Percentiles rank a stretch among this genome's conserved stretches.
These are phyloP conservation scores for Trichosporon sp. DNA, from an alignment of 1,284 basidiomycete species.

Conservation along the genomic window DNA sequence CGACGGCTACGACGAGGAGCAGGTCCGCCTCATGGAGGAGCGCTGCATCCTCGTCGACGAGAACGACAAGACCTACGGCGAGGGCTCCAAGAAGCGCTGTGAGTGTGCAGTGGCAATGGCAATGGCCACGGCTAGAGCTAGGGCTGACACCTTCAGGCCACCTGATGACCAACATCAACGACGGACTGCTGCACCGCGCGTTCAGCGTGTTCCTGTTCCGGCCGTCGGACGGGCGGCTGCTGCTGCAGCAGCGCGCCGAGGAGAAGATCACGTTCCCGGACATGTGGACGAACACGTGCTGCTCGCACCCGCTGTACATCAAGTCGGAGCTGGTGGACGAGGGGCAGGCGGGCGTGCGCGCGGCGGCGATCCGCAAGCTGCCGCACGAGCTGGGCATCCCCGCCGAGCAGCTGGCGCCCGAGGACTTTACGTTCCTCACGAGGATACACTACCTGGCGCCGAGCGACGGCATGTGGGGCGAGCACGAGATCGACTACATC, in stretches of 20 bases:
- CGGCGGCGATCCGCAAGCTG: constrained; percentile 89
- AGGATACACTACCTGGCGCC: constrained; percentile 97
- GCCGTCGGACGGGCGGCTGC: constrained; percentile 86
- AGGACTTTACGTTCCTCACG: constrained; percentile 91
- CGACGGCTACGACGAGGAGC: constrained; percentile 51
- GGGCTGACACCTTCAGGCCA: constrained; percentile 61
- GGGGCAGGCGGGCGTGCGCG: constrained; percentile 70
- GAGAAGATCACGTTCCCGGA: constrained; percentile 99
- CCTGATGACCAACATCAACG: constrained; percentile 94
- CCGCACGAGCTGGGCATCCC: constrained; percentile 97
- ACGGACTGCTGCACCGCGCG: constrained; percentile 91
- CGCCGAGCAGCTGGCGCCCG: constrained; percentile 59
- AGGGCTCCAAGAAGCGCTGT: constrained; percentile 97
- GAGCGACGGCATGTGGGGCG: constrained; percentile 89
- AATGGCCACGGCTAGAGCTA: neutral
- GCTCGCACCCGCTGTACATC: constrained; percentile 81
- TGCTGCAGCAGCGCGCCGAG: constrained; percentile 87
- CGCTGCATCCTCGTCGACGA: constrained; percentile 92
- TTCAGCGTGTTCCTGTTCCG: constrained; percentile 98
- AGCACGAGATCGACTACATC: constrained; percentile 99
- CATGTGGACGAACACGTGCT: constrained; percentile 99
- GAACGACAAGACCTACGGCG: constrained; percentile 80
- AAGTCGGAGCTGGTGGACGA: constrained; percentile 72
- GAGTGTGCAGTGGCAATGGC: constrained; percentile 43
- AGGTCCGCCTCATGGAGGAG: constrained; percentile 87